Conservation (phyloP, 2,329 filamentous ascomycete species). For the Fusarium luffae region DNA sequence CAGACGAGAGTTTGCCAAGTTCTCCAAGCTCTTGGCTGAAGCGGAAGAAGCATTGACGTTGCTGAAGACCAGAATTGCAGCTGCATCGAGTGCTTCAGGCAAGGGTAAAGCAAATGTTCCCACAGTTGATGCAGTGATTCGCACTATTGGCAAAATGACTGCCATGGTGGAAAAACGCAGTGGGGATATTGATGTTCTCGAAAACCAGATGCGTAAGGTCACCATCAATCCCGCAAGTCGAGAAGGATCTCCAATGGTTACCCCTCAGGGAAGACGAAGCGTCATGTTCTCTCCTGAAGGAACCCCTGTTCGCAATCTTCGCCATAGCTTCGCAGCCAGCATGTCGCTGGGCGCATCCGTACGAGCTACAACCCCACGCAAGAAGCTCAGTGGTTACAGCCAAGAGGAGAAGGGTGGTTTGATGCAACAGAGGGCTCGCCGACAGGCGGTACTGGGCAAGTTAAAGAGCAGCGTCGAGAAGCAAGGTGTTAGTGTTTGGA, state of each 20-base stretch:
- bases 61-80: conserved; percentile 80
- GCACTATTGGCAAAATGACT: conserved; percentile 93
- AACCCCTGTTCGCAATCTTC: conserved; percentile 56
- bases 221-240: conserved; percentile 61
- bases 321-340: conserved; percentile 52
- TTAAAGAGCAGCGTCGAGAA: conserved; percentile 62
- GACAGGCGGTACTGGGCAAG: conserved; percentile 64
- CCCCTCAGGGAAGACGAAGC: conserved; percentile 52
- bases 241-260: conserved; percentile 57
- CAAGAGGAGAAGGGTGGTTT: conserved; percentile 67
- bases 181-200: conserved; percentile 89
- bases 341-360: conserved; percentile 56
- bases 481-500: conserved; percentile 62
- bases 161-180: conserved; percentile 91
- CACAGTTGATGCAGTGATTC: conserved; percentile 90
- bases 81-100: conserved; percentile 62
- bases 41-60: conserved; percentile 83
- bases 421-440: conserved; percentile 64
- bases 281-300: conserved; percentile 58
- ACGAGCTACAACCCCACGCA: conserved; percentile 62
- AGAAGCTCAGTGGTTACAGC: conserved; percentile 71
- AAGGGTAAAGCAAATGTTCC: conserved; percentile 68
- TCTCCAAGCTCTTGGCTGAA: conserved; percentile 79
- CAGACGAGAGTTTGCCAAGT: conserved; percentile 76
- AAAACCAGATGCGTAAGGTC: conserved; percentile 84